Base-by-base conservation (phyloP, 192 early-diverging fungal genomes). In the Anaeromyces robustus region DNA sequence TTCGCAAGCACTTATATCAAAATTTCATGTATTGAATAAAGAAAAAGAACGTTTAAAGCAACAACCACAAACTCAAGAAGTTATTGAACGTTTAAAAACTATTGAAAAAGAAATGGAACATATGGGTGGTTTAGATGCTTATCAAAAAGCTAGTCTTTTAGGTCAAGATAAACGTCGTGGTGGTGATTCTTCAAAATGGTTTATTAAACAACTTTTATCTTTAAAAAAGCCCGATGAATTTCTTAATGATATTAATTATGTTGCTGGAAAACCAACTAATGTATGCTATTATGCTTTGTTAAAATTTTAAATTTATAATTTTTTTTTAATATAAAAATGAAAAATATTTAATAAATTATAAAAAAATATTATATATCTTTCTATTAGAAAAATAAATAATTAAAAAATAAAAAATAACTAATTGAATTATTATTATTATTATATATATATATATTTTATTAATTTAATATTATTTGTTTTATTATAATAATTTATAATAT, bases 111-210 rank as follows among this genome's bases (percentile, higher is more conserved):
- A 87, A 79, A 86, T 97, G 83, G 89, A 94, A 28, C 84, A 86
- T 17, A 87, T 97, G 81, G 96, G 96, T 29, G 96, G 96, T 0
- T 82, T 97, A 32, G 91, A 97, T 80, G 92, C 91, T 84, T 97
- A 97, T 81, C 96, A 97, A 77, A 88, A 91, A 78, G 96, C 96
- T 0, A 92, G 91, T 2, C 87, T 94, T 0, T 81, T 92, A 77
- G 96, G 95, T 22, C 94, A 95, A 77, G 92, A 92, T 82, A 94
- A 95, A 84, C 82, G 88, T 77, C 90, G 93, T 31, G 96, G 96
- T 32, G 89, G 92, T 13, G 94, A 94, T 77, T 93, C 94, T 0
- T 92, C 92, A 78, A 90, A 92, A 80, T 97, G 94, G 94, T 83
- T 97, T 22, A 87, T 95, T 6, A 86, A 88, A 4, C 83, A 89